Base-by-base conservation (phyloP, 2,329 filamentous ascomycete species). In the Colletotrichum nymphaeae region DNA sequence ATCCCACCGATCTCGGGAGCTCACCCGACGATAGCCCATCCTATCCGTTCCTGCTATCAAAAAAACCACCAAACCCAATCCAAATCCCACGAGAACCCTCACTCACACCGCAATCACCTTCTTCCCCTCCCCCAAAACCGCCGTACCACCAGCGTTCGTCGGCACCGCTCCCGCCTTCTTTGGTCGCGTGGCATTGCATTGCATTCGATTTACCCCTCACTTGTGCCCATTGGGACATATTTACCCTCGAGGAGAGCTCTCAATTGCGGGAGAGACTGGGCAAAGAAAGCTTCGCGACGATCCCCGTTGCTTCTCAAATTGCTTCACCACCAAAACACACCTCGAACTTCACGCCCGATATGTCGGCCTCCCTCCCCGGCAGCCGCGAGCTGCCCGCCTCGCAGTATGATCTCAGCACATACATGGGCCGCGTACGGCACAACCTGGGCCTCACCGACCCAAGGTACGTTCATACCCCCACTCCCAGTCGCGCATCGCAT, bases 351-450 rank as follows among this genome's bases (percentile, higher is more conserved):
- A 11, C 57, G 1, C 8, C 11, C 42, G 81, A 72, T 67, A 93
- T 93, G 91, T 93, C 91, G 70, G 86, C 91, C 72, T 92, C 91
- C 28, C 83, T 93, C 37, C 90, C 91, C 62, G 91, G 91, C 73
- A 85, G 85, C 78, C 93, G 96, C 83, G 95, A 98, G 83, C 89
- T 98, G 76, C 97, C 97, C 74, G 91, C 92, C 69, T 99, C 97
- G 67, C 95, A 95, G 84, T 96, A 97, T 89, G 94, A 99, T 82
- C 88, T 99, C 79, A 91, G 85, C 81, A 98, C 95, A 59, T 99
- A 99, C 86, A 97, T 94, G 94, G 97, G 97, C 76, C 92, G 97
- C 72, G 97, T 98, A 80, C 91, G 90, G 85, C 96, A 99, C 86
- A 92, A 95, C 22, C 93, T 94, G 74, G 92, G 95, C 79, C 92